Base-by-base conservation (phyloP, 106 monocot species). In the Apostasia shenzhenica region DNA sequence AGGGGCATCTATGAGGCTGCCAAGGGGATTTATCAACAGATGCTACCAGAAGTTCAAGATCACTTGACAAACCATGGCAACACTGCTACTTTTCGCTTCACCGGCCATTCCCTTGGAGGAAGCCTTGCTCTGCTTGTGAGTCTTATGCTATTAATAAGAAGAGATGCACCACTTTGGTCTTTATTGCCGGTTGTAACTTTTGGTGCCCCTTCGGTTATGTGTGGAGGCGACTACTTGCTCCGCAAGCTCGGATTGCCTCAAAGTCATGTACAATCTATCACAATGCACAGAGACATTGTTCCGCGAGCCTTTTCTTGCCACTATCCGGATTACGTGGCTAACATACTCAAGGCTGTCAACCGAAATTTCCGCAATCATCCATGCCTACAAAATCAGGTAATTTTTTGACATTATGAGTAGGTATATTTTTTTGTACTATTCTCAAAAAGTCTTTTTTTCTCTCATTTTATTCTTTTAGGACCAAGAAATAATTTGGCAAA, bases 1-100 rank as follows among this genome's bases (percentile, higher is more conserved):
- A 78, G 95, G 53, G 95, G 95, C 12, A 95, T 95, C 40, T 95
- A 95, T 8, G 95, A 95, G 61, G 91, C 89, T 55, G 95, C 95
- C 46, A 91, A 92, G 53, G 91, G 88, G 13, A 88, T 95, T 37
- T 92, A 95, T 52, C 50, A 79, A 4, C 91, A 86, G 61, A 89
- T 95, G 78, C 41, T 95, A 41, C 88, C 88, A 47, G 77, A 80
- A 61, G 74, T 95, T 14, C 69, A 63, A 77, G 68, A 79, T 9
- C 88, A 95, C 63, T 53, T 88, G 38, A 68, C 76, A 9, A 37
- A 70, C 14, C 50, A 48, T 6, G 86, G 91, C 8, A 63, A 52
- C 14, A 67, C 77, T n/a, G 88, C 89, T 61, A 79, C 74, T 37
- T 68, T 95, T 2, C 86, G 84, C 1, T 91, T 91, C 77, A 91